Percentiles rank a stretch among this genome's conserved stretches.
These are phyloP conservation scores for Irpex sp. DNA, from an alignment of 1,284 basidiomycete genomes.

Conservation along the genomic window DNA sequence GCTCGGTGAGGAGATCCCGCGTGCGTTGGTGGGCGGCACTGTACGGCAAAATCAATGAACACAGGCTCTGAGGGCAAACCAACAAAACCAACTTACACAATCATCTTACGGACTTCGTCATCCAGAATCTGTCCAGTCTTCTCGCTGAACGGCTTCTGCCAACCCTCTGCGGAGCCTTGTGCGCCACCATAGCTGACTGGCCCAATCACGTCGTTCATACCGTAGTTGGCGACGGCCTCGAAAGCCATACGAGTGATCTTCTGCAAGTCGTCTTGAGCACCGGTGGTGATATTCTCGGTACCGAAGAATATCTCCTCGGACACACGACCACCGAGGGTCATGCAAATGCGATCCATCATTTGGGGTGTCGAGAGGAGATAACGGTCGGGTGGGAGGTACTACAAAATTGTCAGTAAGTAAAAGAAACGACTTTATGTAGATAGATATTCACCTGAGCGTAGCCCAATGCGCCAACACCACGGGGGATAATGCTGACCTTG, in stretches of 20 bases:
- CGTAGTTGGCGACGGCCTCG: constrained; percentile 91
- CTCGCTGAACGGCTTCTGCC: constrained; percentile 98
- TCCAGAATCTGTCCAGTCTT: constrained; percentile 95
- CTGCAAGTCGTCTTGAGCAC: constrained; percentile 95
- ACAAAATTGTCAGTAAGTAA: constrained; percentile 10
- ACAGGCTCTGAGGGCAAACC: not conserved
- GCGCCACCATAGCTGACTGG: constrained; percentile 93
- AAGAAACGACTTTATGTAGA: not conserved
- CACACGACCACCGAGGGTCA: constrained; percentile 98
- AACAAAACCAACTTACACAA: constrained; percentile 49
- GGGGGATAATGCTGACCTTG: constrained; percentile 98
- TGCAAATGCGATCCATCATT: constrained; percentile 94
- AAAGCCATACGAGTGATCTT: constrained; percentile 99
- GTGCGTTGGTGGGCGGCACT: constrained; percentile 86
- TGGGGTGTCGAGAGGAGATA: constrained; percentile 96
- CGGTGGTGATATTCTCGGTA: constrained; percentile 90
- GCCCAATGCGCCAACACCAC: constrained; percentile 93
- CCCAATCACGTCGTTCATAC: constrained; percentile 94
- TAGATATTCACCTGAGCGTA: constrained; percentile 78
- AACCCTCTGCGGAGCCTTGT: constrained; percentile 80
- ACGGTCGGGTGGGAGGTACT: constrained; percentile 95
- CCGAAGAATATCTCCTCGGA: constrained; percentile 99
- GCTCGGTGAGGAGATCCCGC: constrained; percentile 76
- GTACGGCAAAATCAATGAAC: constrained; percentile 1
- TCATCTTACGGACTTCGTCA: constrained; percentile 92